Conservation (phyloP, 208 protist genomes). For the Leptomonas pyrrhocoris region DNA sequence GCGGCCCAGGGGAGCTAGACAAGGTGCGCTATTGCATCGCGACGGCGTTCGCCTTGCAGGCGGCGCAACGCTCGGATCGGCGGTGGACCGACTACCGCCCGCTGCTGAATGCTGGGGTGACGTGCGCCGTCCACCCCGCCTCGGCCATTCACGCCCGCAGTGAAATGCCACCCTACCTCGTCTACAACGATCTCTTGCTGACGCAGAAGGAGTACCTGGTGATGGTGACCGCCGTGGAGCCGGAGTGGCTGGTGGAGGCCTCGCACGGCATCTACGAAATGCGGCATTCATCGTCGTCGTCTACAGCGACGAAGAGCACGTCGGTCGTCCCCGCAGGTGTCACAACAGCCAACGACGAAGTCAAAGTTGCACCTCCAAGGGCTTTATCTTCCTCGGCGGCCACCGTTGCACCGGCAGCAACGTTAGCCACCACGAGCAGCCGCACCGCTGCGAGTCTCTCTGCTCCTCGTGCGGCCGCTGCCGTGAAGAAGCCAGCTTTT, state of each 20-base stretch:
- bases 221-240: slow-evolving; percentile 97
- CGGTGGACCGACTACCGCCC: slow-evolving; percentile 98
- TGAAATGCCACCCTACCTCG: slow-evolving; percentile 97
- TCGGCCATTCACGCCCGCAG: slow-evolving; percentile 96
- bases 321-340: neutral
- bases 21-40: slow-evolving; percentile 95
- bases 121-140: slow-evolving; percentile 97
- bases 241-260: slow-evolving; percentile 95
- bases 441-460: neutral
- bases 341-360: neutral
- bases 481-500: slow-evolving; percentile 17
- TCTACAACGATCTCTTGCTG: slow-evolving; percentile 98
- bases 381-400: neutral
- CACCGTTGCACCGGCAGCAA: neutral
- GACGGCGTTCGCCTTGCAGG: slow-evolving; percentile 96
- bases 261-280: slow-evolving; percentile 71
- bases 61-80: slow-evolving; percentile 90
- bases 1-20: slow-evolving; percentile 82
- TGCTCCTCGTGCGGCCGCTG: neutral
- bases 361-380: neutral
- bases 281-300: slow-evolving; percentile 13
- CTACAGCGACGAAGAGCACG: neutral
- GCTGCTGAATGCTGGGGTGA: slow-evolving; percentile 95
- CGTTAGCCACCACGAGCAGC: neutral
- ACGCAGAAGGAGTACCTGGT: slow-evolving; percentile 97